These are phyloP conservation scores for Pseudoscleropodium purum DNA, from an alignment of 225 moss, liverwort and hornwort species.

Conservation along the genomic window DNA sequence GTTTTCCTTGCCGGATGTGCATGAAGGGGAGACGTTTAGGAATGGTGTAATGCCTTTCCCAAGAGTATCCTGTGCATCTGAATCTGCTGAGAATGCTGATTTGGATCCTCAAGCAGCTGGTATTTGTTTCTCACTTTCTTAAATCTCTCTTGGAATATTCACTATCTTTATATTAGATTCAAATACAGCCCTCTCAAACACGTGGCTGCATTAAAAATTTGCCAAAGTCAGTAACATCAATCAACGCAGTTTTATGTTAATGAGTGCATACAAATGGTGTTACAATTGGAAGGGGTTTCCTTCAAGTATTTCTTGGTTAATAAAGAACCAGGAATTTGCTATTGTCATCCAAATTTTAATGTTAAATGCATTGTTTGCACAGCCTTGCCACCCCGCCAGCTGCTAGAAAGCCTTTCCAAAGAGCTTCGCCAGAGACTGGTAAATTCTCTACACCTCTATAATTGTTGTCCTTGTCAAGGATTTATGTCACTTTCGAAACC, in stretches of 20 bases:
- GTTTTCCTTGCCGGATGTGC: conserved; percentile 50
- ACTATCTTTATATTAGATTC: neutral
- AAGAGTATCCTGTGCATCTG: conserved; percentile 44
- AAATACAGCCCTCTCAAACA: neutral
- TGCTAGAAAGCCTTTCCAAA: conserved; percentile 41
- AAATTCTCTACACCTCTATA: neutral
- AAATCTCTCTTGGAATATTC: neutral
- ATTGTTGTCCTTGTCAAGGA: neutral
- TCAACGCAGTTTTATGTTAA: neutral
- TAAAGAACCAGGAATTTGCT: neutral
- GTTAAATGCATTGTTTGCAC: neutral
- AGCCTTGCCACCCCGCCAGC: conserved; percentile 33
- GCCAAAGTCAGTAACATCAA: neutral
- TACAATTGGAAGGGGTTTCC: no score
- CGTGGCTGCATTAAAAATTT: no score
- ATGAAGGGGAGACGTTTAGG: conserved; percentile 17
- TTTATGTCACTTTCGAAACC: neutral
- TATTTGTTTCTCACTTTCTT: neutral
- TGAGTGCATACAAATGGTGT: neutral
- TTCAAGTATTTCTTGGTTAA: neutral
- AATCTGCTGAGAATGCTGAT: conserved; percentile 40
- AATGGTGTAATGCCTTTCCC: conserved; percentile 45
- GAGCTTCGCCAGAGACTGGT: conserved; percentile 45
- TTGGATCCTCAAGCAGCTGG: conserved; percentile 51
- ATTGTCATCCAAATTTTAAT: neutral